Base-by-base conservation (phyloP, 2,329 filamentous ascomycete species). In the Rutstroemia sp. region DNA sequence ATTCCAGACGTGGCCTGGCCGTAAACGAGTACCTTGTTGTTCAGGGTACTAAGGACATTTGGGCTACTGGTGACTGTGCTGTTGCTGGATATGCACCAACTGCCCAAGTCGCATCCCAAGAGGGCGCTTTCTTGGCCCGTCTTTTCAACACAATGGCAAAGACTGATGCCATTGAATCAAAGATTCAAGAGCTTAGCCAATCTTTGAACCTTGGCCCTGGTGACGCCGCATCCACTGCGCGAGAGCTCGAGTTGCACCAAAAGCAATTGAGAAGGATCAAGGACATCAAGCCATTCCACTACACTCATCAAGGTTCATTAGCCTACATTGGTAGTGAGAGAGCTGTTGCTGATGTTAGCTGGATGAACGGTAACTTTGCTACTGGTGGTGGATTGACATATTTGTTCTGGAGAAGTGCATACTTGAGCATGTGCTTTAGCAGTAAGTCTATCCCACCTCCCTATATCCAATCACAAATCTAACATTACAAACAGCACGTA, bases 361-460 rank as follows among this genome's bases (percentile, higher is more conserved):
- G 94, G 92, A 85, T 95, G 77, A 95, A 94, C 69, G 94, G 94
- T 64, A 99, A 97, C 78, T 82, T 99, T 67, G 92, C 94, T 60
- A 90, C 87, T 47, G 94, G 92, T 71, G 94, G 94, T 71, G 90
- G 87, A 68, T 78, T 97, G 75, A 99, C 94, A 56, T 99, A 95
- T 77, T 82, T 96, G 65, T 99, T 99, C 84, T 99, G 94, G 94
- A 83, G 92, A 72, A 95, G 89, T 71, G 94, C 92, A 55, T 99
- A 99, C 74, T 79, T 99, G 73, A 96, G 90, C 80, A 99, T 99
- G 94, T 96, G 92, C 83, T 99, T 99, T 75, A 97, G 92, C 85
- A 92, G 90, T 94, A 82, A 85, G 90, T 88, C 65, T 59, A 38
- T 19, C 46, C 19, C 39, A 18, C 39, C 19, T 39, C 45, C 5